Evolutionary conservation across 75 land plant species (phyloP).

Genomic region (Adiantum capillusveneris): DNA sequence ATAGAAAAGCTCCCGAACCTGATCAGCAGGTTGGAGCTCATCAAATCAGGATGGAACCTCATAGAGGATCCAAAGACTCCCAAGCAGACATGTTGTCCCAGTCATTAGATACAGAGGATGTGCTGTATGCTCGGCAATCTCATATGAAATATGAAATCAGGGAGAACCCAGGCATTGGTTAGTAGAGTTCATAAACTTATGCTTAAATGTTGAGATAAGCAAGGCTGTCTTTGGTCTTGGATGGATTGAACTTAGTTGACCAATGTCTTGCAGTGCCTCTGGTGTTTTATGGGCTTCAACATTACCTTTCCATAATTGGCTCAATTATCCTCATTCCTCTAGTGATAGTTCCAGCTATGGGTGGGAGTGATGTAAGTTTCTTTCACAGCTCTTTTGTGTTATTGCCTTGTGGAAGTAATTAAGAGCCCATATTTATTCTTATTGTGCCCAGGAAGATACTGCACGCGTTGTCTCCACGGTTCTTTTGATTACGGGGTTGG

Average conservation of each 20-base stretch:
- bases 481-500: constrained; percentile 69
- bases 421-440: too few relatives aligned
- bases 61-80: constrained; percentile 22
- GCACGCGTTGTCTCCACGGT: constrained; percentile 76
- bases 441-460: constrained; percentile 63
- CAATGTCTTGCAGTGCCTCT: constrained; percentile 54
- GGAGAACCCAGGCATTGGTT: constrained; percentile 58
- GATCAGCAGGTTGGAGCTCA: neutral
- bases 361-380: constrained; percentile 82
- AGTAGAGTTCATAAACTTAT: too few relatives aligned
- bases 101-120: constrained; percentile 32
- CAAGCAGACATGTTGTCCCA: constrained; percentile 31
- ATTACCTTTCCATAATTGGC: constrained; percentile 73
- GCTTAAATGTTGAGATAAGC: too few relatives aligned
- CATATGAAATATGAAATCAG: constrained; percentile 49
- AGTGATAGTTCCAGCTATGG: constrained; percentile 89
- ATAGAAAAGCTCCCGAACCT: neutral
- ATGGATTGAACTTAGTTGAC: too few relatives aligned
- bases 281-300: constrained; percentile 67
- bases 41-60: constrained; percentile 16
- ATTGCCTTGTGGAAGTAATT: too few relatives aligned
- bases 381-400: constrained; percentile 1
- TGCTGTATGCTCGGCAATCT: constrained; percentile 13
- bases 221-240: too few relatives aligned
- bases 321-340: constrained; percentile 88